These are phyloP conservation scores for Candida sithepensis DNA, from an alignment of 805 yeast species.

Conservation along the genomic window DNA sequence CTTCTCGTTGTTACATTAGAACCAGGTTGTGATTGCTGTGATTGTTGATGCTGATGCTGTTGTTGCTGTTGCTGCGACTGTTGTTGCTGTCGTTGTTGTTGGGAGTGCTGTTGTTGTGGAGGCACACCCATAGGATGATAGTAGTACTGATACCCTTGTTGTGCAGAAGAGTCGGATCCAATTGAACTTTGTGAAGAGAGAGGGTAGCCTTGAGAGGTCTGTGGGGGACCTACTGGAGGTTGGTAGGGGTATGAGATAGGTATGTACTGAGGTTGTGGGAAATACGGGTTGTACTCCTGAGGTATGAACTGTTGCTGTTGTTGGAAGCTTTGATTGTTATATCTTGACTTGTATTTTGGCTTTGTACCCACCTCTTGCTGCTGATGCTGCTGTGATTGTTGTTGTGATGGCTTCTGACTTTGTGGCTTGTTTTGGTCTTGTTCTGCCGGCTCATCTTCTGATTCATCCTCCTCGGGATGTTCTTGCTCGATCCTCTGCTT, in stretches of 20 bases:
- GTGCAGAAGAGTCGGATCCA: not conserved
- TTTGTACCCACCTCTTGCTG: not conserved
- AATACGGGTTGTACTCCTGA: not conserved
- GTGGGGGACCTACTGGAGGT: slow-evolving; percentile 9
- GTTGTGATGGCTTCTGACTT: not conserved
- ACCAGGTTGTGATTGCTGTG: too few species aligned
- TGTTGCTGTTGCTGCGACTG: too few species aligned
- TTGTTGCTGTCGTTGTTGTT: too few species aligned
- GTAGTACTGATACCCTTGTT: slow-evolving; percentile 7
- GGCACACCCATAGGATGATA: slow-evolving; percentile 6
- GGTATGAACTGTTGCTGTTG: slow-evolving; percentile 1
- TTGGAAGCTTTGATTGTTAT: slow-evolving; percentile 1
- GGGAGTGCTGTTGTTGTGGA: slow-evolving; percentile 20
- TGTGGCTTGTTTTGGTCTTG: slow-evolving; percentile 12
- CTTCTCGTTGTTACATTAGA: not conserved
- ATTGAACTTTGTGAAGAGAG: not conserved
- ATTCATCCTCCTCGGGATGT: slow-evolving; percentile 24
- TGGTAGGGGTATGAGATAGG: slow-evolving; percentile 2
- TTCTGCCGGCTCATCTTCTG: slow-evolving; percentile 26
- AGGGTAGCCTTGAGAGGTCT: slow-evolving; percentile 2
- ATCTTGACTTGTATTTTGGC: not conserved
- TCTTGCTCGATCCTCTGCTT: slow-evolving; percentile 33
- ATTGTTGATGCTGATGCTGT: too few species aligned
- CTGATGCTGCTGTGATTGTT: not conserved
- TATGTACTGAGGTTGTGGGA: not conserved